These are phyloP conservation scores for Ilex paraguariensis DNA, from an alignment of 305 asterid species.

Conservation along the genomic window DNA sequence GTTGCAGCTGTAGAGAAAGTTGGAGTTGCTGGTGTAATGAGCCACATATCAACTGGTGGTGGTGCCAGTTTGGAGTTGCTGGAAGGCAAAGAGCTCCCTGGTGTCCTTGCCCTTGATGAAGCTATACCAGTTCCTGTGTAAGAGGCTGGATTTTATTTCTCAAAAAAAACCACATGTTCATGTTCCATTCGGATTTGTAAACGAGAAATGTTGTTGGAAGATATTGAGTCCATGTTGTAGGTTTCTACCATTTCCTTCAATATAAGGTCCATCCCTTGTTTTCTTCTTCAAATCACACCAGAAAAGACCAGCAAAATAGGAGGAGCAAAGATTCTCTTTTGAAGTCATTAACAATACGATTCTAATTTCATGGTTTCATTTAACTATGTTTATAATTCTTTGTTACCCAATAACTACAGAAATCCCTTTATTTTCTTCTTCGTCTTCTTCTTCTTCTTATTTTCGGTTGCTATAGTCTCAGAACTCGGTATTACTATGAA, in stretches of 20 bases:
- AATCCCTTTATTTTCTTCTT: background rate
- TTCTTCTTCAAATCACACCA: slow-evolving; percentile 13
- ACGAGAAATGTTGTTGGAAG: slow-evolving; percentile 23
- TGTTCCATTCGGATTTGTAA: slow-evolving; percentile 25
- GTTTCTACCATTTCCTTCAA: slow-evolving; percentile 9
- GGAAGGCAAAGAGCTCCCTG: slow-evolving; percentile 79
- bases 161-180: slow-evolving; percentile 8
- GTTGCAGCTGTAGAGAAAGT: slow-evolving; percentile 88
- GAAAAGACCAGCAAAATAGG: slow-evolving; percentile 8
- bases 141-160: slow-evolving; percentile 22
- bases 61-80: slow-evolving; percentile 91
- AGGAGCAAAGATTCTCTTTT: slow-evolving; percentile 2
- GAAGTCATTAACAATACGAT: background rate
- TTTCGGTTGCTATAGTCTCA: too few relatives aligned
- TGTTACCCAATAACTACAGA: too few relatives aligned
- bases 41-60: slow-evolving; percentile 91
- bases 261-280: slow-evolving; percentile 14
- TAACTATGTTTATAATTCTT: background rate
- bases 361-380: background rate
- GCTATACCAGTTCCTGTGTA: slow-evolving; percentile 58
- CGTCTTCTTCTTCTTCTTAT: background rate
- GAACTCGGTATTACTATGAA: too few relatives aligned
- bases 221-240: slow-evolving; percentile 25
- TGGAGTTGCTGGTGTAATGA: slow-evolving; percentile 71
- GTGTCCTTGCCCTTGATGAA: slow-evolving; percentile 75